Evolutionary conservation across 768 basidiomycete genomes (phyloP).

Genomic region (Amanita subjunquillea): DNA sequence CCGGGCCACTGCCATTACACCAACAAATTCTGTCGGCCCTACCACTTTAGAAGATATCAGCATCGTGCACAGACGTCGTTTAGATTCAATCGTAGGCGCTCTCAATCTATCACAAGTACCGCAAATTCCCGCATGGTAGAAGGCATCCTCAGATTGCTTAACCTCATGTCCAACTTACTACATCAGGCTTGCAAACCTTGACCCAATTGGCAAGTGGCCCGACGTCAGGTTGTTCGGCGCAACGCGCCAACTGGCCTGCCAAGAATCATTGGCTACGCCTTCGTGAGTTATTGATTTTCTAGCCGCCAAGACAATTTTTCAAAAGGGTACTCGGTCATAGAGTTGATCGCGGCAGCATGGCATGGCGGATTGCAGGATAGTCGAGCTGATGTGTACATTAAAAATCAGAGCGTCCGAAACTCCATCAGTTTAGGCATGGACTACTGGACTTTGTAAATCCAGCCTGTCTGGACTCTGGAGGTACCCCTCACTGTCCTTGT

Average conservation of each 20-base stretch:
- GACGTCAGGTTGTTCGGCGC: constrained; percentile 51
- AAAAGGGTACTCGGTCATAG: constrained; percentile 16
- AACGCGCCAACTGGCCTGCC: constrained; percentile 68
- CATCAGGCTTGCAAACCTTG: constrained; percentile 36
- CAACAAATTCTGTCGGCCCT: too few species aligned
- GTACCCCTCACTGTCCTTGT: constrained; percentile 16
- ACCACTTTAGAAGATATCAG: constrained; percentile 18
- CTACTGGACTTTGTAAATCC: constrained; percentile 49
- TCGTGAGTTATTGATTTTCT: constrained; percentile 36
- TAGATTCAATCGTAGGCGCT: constrained; percentile 30
- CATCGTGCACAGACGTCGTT: constrained; percentile 24
- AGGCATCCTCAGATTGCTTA: constrained; percentile 2
- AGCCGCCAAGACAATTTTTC: neutral
- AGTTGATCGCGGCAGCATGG: constrained; percentile 28
- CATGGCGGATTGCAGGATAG: too few species aligned
- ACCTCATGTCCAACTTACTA: neutral
- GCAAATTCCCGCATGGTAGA: constrained; percentile 22
- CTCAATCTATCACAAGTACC: constrained; percentile 13
- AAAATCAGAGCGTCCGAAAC: constrained; percentile 26
- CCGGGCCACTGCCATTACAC: too few species aligned
- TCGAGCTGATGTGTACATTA: constrained; percentile 26
- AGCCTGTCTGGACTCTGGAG: constrained; percentile 47
- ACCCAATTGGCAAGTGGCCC: constrained; percentile 43
- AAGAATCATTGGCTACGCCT: constrained; percentile 25
- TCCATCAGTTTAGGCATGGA: constrained; percentile 44